A percentile compares a stretch with the other conserved stretches of the same genome.
Evolutionary conservation across 192 early-diverging fungal species (phyloP).

Genomic region (Backusella australiensis): DNA sequence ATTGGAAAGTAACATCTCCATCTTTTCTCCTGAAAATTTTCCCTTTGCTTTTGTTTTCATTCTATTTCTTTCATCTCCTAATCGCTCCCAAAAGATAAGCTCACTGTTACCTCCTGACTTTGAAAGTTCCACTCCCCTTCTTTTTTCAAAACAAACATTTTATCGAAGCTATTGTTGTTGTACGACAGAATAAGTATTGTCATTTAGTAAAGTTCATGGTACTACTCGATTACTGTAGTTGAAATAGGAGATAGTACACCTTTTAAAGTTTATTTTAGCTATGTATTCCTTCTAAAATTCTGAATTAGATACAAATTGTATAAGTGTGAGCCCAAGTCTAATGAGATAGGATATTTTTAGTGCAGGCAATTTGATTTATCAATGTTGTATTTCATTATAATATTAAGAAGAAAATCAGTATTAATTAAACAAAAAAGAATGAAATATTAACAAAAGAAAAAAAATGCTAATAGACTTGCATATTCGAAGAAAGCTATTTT

Average conservation of each 20-base stretch:
- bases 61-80: neutral
- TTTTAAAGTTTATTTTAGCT: neutral
- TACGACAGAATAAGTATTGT: neutral
- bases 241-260: neutral
- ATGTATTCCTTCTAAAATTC: neutral
- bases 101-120: neutral
- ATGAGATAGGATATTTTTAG: neutral
- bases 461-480: neutral
- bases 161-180: neutral
- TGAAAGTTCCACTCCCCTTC: neutral
- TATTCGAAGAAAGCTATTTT: neutral
- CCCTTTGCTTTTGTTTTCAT: neutral
- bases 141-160: neutral
- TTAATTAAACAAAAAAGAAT: neutral
- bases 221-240: neutral
- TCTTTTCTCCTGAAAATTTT: neutral
- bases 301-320: neutral
- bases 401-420: neutral
- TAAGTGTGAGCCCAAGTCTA: neutral
- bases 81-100: neutral
- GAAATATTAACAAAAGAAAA: neutral
- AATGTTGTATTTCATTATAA: neutral
- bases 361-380: neutral
- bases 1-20: neutral
- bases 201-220: neutral